Conservation (phyloP, 352 stramenopile genomes). For the Pythium angustatum region DNA sequence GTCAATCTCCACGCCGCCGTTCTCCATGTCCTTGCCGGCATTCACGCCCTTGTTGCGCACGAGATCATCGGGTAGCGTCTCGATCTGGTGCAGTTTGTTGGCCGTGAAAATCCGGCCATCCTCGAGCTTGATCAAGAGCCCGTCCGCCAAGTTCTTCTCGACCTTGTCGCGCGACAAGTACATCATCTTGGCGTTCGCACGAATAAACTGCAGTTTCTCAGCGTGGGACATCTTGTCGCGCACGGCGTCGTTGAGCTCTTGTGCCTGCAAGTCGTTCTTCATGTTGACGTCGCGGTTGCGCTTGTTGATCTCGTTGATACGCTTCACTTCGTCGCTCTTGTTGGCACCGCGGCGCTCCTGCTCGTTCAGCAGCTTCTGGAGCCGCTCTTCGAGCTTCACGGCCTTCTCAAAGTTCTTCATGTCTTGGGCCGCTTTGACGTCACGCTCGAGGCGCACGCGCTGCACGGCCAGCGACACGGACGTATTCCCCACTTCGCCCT, state of each 20-base stretch:
- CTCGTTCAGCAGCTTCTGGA: constrained; percentile 61
- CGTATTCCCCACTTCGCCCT: constrained; percentile 60
- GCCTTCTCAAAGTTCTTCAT: constrained; percentile 90
- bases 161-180: constrained; percentile 82
- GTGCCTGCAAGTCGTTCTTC: constrained; percentile 76
- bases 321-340: constrained; percentile 80
- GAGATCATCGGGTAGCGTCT: constrained; percentile 80
- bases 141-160: constrained; percentile 78
- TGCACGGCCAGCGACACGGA: constrained; percentile 75
- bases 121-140: constrained; percentile 64
- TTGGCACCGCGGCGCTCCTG: constrained; percentile 72
- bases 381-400: constrained; percentile 61
- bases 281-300: constrained; percentile 83
- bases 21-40: constrained; percentile 27
- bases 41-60: constrained; percentile 48
- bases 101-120: constrained; percentile 84
- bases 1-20: constrained; percentile 59
- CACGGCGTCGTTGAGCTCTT: constrained; percentile 71
- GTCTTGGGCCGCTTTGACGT: constrained; percentile 73
- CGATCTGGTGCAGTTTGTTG: constrained; percentile 84
- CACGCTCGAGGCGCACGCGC: constrained; percentile 76
- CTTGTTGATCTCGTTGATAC: constrained; percentile 87
- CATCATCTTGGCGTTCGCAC: constrained; percentile 84
- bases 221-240: constrained; percentile 81
- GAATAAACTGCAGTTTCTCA: constrained; percentile 82